Percentiles rank a stretch among this genome's conserved stretches.
Conservation (phyloP, 2,329 filamentous ascomycete genomes). For the Neurospora sp. region DNA sequence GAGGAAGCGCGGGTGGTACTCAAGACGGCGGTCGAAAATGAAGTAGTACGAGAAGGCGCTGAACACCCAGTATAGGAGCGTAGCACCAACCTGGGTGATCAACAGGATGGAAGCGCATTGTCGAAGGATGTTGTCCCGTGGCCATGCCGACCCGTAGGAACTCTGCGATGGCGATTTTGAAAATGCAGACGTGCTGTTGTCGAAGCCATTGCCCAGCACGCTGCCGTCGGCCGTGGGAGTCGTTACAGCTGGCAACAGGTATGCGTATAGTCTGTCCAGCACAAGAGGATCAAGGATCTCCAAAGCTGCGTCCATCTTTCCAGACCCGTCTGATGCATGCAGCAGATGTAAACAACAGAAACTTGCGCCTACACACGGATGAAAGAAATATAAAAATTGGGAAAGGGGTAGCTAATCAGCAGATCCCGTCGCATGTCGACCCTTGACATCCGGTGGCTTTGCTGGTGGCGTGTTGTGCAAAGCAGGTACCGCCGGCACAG, state of each 20-base stretch:
- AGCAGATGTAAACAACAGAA: background rate
- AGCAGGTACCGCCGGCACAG: background rate
- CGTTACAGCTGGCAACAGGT: conserved; percentile 22
- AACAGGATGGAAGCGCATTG: conserved; percentile 29
- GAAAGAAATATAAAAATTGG: background rate
- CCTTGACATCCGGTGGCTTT: background rate
- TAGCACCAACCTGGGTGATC: conserved; percentile 29
- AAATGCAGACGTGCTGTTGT: background rate
- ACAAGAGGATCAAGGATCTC: conserved; percentile 31
- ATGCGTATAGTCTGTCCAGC: conserved; percentile 30
- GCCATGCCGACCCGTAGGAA: conserved; percentile 22
- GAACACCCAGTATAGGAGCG: conserved; percentile 48
- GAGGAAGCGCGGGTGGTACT: conserved; percentile 37
- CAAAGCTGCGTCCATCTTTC: conserved; percentile 28
- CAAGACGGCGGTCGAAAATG: conserved; percentile 40
- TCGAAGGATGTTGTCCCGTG: conserved; percentile 31
- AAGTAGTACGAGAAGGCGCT: conserved; percentile 63
- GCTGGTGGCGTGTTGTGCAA: background rate
- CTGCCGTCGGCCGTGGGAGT: conserved; percentile 7
- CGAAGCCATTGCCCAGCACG: conserved; percentile 5
- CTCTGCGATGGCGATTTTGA: conserved; percentile 1
- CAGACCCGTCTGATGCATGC: background rate
- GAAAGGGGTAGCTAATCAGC: background rate
- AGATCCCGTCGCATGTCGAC: background rate
- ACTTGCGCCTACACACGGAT: background rate